Base-by-base conservation (phyloP, 1,284 basidiomycete genomes). In the Ganoderma meredithae region DNA sequence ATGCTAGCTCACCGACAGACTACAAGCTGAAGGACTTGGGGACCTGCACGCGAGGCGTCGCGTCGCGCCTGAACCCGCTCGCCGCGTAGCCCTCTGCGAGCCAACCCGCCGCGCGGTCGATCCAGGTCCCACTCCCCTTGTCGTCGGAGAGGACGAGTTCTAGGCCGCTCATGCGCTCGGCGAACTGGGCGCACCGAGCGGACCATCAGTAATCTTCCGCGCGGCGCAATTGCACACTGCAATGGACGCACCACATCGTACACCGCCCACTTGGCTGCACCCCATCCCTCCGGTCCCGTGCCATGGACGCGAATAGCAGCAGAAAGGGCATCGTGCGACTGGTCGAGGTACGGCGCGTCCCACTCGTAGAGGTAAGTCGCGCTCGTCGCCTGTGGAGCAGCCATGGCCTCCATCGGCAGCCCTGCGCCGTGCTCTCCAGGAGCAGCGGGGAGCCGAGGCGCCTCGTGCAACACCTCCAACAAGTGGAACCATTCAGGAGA, bases 41-140 rank as follows among this genome's bases (percentile, higher is more conserved):
- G 6, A 58, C 55, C 3, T 58, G 33, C 4, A 39, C 55, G 19
- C 33, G 31, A 19, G 74, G 78, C 63, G 40, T 41, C 1, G 43
- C 39, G 3, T 44, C 41, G 22, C 62, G n/a, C 27, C 53, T 39
- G n/a, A 64, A 64, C 10, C 53, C 53, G 15, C 39, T 44, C 17
- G 25, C 41, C 17, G 27, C 40, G 15, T 44, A 56, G 25, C 39
- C 62, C 15, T 41, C 49, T 22, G 22, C 62, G n/a, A 63, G 62
- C 62, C 53, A 58, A 17, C 41, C 25, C 13, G 62, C 52, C 27
- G 53, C 62, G 3, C 25, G 53, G 41, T 44, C 62, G 2, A 5
- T 17, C 62, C 62, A 64, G 8, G 17, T 1, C 1, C 62, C 53
- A 17, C 12, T 41, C 10, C 53, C 62, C 40, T 44, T 56, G n/a